These are phyloP conservation scores for Creolimax fragrantissima DNA, from an alignment of 78 protist species.

Conservation along the genomic window DNA sequence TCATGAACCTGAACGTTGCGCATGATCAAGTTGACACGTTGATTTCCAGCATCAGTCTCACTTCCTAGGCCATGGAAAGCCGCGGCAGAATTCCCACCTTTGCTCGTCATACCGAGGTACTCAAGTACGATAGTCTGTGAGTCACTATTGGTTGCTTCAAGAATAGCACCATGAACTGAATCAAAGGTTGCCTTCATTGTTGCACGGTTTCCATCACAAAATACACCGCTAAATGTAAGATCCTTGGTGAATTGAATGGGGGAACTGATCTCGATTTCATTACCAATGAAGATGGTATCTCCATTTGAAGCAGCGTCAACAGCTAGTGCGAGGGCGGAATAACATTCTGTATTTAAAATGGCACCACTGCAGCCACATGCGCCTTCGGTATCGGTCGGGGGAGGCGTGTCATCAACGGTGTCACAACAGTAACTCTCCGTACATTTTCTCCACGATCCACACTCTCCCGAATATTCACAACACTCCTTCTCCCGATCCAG, in stretches of 20 bases:
- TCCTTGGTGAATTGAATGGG: background rate
- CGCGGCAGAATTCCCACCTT: background rate
- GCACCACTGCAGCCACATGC: background rate
- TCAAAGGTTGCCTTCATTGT: background rate
- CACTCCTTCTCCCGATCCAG: background rate
- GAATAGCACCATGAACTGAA: background rate
- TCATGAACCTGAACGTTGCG: background rate
- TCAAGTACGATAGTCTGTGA: background rate
- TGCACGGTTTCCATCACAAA: background rate
- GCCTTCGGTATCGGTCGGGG: background rate
- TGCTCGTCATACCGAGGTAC: background rate
- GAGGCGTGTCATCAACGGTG: background rate
- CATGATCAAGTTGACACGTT: background rate
- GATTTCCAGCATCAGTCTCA: background rate
- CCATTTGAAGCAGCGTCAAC: background rate
- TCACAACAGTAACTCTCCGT: background rate
- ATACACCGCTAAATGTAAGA: background rate
- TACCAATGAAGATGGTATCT: background rate
- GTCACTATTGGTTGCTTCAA: background rate
- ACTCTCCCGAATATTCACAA: background rate
- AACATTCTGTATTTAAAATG: background rate
- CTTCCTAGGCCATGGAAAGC: background rate
- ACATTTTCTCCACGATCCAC: background rate
- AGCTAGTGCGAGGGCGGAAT: background rate
- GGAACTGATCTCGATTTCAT: background rate